Evolutionary conservation across 129 eudicot species (phyloP).

Genomic region (Pittosporum tobira): DNA sequence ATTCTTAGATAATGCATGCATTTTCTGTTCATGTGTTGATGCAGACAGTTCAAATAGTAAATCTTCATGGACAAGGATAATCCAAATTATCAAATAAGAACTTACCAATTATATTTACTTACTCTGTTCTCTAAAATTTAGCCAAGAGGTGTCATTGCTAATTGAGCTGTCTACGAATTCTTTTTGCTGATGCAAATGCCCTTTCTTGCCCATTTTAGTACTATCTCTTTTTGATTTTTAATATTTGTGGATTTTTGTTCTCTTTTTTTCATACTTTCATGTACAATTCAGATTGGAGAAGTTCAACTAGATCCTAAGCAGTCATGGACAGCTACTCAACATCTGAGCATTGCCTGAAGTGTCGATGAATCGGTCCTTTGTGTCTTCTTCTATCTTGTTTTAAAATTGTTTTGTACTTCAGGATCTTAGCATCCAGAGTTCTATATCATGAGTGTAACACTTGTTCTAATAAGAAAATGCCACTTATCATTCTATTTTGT

Average conservation of each 20-base stretch:
- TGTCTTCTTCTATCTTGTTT: not conserved
- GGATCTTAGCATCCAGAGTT: not conserved
- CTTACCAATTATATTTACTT: not conserved
- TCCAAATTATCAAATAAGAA: too few species aligned
- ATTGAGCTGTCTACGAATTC: too few species aligned
- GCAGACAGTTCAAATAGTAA: not conserved
- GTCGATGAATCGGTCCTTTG: not conserved
- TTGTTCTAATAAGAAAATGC: not conserved
- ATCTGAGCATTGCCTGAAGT: slow-evolving; percentile 48
- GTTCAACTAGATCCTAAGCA: slow-evolving; percentile 71
- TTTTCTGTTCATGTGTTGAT: not conserved
- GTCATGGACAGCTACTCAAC: slow-evolving; percentile 90
- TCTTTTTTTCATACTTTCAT: slow-evolving; percentile 1
- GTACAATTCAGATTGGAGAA: slow-evolving; percentile 51
- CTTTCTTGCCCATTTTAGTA: not conserved
- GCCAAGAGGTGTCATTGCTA: too few species aligned
- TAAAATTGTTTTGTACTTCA: not conserved
- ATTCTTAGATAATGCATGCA: slow-evolving; percentile 2
- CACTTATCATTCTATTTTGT: not conserved
- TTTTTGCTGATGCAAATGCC: not conserved
- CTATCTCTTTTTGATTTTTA: not conserved
- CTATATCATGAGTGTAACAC: not conserved
- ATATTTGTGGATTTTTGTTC: not conserved
- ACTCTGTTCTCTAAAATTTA: not conserved
- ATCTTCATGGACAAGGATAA: not conserved